Percentiles rank a stretch among this genome's conserved stretches.
These are phyloP conservation scores for Monosporascus sp. DNA, from an alignment of 2,329 filamentous ascomycete genomes.

Conservation along the genomic window DNA sequence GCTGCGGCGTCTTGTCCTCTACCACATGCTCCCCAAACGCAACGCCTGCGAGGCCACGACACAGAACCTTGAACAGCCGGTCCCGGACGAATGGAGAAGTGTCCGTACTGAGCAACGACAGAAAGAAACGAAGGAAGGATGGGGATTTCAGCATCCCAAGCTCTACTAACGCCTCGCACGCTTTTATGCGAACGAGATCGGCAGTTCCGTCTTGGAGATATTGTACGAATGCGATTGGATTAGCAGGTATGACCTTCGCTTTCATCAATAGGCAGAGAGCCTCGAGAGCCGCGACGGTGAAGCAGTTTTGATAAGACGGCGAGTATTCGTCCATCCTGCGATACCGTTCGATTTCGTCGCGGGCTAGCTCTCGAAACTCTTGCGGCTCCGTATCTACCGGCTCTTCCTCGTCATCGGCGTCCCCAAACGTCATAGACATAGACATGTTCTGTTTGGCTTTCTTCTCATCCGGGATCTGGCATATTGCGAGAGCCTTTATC, in stretches of 20 bases:
- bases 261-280: conserved; percentile 61
- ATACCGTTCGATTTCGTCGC: conserved; percentile 62
- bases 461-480: conserved; percentile 45
- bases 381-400: conserved; percentile 34
- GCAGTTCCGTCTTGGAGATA: conserved; percentile 60
- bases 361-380: conserved; percentile 45
- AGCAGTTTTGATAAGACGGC: conserved; percentile 61
- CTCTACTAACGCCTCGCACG: conserved; percentile 58
- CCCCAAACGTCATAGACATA: conserved; percentile 37
- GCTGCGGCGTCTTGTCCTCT: conserved; percentile 16
- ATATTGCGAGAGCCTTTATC: conserved; percentile 57
- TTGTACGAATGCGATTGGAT: conserved; percentile 52
- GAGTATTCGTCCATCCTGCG: conserved; percentile 65
- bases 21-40: conserved; percentile 54
- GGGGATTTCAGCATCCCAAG: conserved; percentile 55
- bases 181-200: conserved; percentile 60
- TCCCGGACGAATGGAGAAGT: conserved; percentile 58
- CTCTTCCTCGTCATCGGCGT: conserved; percentile 38
- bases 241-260: conserved; percentile 50
- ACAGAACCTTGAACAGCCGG: conserved; percentile 54
- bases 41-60: conserved; percentile 54
- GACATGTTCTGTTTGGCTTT: conserved; percentile 33
- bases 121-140: conserved; percentile 49
- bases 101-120: conserved; percentile 56
- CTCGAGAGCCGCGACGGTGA: conserved; percentile 56